Evolutionary conservation across 2,329 filamentous ascomycete species (phyloP).

Genomic region (Paramyrothecium sp.): DNA sequence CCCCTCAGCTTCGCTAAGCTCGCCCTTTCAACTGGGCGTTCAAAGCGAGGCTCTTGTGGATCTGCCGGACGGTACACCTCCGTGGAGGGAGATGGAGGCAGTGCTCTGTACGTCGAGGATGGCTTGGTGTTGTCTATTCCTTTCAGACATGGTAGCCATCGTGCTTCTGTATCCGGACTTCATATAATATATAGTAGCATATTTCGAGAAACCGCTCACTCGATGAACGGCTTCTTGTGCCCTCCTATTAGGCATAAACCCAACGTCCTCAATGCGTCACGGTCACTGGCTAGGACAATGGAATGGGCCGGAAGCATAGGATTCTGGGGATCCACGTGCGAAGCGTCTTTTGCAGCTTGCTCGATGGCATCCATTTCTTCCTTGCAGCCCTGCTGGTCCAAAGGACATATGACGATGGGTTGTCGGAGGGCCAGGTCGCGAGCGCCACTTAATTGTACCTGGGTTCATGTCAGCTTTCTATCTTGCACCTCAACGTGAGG

Average conservation of each 20-base stretch:
- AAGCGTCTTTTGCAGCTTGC: conserved; percentile 89
- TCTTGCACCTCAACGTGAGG: neutral
- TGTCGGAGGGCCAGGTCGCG: conserved; percentile 87
- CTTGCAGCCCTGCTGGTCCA: conserved; percentile 93
- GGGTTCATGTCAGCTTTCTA: conserved; percentile 2
- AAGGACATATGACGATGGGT: conserved; percentile 91
- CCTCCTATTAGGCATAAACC: conserved; percentile 63
- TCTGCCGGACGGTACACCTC: too few species aligned
- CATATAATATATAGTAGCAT: too few species aligned
- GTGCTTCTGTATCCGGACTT: too few species aligned
- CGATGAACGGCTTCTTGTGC: conserved; percentile 65
- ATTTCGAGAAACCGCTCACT: conserved; percentile 34
- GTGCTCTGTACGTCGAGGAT: too few species aligned
- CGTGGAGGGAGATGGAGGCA: too few species aligned
- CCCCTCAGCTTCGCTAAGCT: too few species aligned
- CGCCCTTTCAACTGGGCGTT: too few species aligned
- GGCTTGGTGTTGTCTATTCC: too few species aligned
- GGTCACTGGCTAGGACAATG: conserved; percentile 79
- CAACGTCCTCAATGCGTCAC: conserved; percentile 58
- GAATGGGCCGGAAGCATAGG: conserved; percentile 86
- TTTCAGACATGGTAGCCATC: too few species aligned
- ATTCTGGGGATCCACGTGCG: conserved; percentile 81
- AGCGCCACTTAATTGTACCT: conserved; percentile 87
- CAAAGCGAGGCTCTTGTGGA: too few species aligned
- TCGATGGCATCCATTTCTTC: conserved; percentile 99